Percentiles rank a stretch among this genome's conserved stretches.
These are phyloP conservation scores for Globisporangium viniferum DNA, from an alignment of 352 stramenopile species.

Conservation along the genomic window DNA sequence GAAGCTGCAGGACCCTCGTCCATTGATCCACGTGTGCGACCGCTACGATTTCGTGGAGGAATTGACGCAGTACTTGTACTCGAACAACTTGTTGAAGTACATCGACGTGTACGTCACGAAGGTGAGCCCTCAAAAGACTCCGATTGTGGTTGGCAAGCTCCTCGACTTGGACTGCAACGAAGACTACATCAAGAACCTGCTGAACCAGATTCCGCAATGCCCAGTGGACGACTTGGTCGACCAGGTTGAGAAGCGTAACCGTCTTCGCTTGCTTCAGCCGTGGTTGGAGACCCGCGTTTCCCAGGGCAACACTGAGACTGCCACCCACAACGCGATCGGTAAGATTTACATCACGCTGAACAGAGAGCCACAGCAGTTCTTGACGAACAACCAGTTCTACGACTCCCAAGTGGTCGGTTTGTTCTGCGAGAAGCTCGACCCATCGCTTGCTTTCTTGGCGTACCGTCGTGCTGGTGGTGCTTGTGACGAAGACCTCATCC, in stretches of 20 bases:
- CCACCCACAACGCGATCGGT: slow-evolving; percentile 99
- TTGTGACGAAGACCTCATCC: slow-evolving; percentile 99
- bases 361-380: slow-evolving; percentile 98
- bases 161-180: slow-evolving; percentile 98
- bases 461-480: slow-evolving; percentile 98
- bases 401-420: slow-evolving; percentile 98
- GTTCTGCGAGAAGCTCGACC: slow-evolving; percentile 99
- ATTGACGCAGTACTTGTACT: slow-evolving; percentile 99
- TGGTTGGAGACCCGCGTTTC: slow-evolving; percentile 99
- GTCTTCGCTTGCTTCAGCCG: slow-evolving; percentile 97
- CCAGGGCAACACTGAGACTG: slow-evolving; percentile 98
- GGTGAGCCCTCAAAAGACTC: slow-evolving; percentile 97
- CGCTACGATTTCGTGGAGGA: slow-evolving; percentile 99
- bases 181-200: slow-evolving; percentile 99
- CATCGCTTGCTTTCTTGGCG: slow-evolving; percentile 97
- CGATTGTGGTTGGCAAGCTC: slow-evolving; percentile 98
- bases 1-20: slow-evolving; percentile 98
- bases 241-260: slow-evolving; percentile 99
- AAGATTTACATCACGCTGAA: slow-evolving; percentile 99
- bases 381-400: slow-evolving; percentile 99
- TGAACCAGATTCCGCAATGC: slow-evolving; percentile 96
- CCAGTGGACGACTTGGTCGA: slow-evolving; percentile 98
- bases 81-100: slow-evolving; percentile 99
- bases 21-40: slow-evolving; percentile 99
- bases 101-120: slow-evolving; percentile 99